Percentiles rank a stretch among this genome's conserved stretches.
phyloP scores from a whole-genome alignment of 345 rosid genomes.

The Arabis hirsuta region DNA sequence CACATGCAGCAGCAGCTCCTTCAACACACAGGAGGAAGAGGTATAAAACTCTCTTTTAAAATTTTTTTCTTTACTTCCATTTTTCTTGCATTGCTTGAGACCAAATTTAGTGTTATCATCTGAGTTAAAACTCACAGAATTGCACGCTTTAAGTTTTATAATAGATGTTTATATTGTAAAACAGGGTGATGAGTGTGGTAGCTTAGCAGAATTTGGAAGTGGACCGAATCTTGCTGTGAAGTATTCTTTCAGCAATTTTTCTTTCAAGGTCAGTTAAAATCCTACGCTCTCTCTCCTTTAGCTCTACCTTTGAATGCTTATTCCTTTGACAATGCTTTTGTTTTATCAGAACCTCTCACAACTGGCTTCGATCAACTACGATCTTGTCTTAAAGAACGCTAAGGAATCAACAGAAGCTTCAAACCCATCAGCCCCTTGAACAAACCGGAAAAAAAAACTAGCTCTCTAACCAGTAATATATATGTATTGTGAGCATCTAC shows the following conservation, averaged over 20 bases:
- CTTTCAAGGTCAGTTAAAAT: conserved; percentile 71
- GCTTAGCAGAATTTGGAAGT: conserved; percentile 68
- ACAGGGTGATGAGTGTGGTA: conserved; percentile 87
- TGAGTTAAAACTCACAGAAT: background rate
- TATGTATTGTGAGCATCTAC: conserved; percentile 18
- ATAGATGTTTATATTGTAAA: conserved; percentile 13
- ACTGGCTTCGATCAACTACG: conserved; percentile 91
- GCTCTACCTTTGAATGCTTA: background rate
- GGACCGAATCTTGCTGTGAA: conserved; percentile 69
- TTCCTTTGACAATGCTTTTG: conserved; percentile 1
- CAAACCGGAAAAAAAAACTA: background rate
- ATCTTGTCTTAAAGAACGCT: conserved; percentile 62
- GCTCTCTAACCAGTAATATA: background rate
- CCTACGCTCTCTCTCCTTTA: background rate
- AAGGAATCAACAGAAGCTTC: conserved; percentile 60
- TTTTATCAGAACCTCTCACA: conserved; percentile 78
- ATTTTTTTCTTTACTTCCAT: background rate
- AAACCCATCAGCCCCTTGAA: conserved; percentile 46
- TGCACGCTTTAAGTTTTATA: background rate
- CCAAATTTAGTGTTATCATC: background rate
- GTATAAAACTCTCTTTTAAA: conserved; percentile 51
- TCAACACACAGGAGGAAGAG: conserved; percentile 76
- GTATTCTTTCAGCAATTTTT: conserved; percentile 95
- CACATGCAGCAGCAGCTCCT: conserved; percentile 75
- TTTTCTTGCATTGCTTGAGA: background rate